These are phyloP conservation scores for Xylariaceae sp. DNA, from an alignment of 2,329 filamentous ascomycete species.

Conservation along the genomic window DNA sequence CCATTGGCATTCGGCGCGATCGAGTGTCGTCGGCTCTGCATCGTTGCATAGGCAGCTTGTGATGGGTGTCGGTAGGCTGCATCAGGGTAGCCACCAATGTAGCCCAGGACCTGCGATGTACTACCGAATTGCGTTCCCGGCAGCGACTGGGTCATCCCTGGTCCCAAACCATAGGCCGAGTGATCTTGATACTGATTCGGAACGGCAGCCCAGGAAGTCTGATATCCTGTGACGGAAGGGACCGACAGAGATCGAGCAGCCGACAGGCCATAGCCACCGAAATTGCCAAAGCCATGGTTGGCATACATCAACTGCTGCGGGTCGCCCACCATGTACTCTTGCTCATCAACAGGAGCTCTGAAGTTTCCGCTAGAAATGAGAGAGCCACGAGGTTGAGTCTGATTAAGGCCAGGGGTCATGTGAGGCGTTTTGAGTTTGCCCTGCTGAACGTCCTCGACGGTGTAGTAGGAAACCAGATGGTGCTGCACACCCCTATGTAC, in stretches of 20 bases:
- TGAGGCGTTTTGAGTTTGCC: constrained; percentile 56
- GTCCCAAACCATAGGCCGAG: constrained; percentile 10
- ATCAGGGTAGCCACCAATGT: too few relatives aligned
- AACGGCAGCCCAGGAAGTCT: too few relatives aligned
- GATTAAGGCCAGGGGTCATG: constrained; percentile 46
- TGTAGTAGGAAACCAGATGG: constrained; percentile 88
- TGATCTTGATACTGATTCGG: constrained; percentile 4
- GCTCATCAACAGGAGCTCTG: constrained; percentile 60
- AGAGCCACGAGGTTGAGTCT: constrained; percentile 52
- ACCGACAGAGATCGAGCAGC: constrained; percentile 22
- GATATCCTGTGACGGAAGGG: too few relatives aligned
- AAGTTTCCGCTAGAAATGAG: constrained; percentile 63
- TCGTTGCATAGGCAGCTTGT: constrained; percentile 1
- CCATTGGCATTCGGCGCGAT: constrained; percentile 13
- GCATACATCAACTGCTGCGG: background rate
- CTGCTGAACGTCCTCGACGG: constrained; percentile 68
- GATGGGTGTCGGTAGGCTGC: constrained; percentile 8
- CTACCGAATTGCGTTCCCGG: too few relatives aligned
- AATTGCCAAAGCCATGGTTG: background rate
- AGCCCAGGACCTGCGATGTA: too few relatives aligned
- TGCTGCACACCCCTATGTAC: constrained; percentile 70
- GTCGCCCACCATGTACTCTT: constrained; percentile 12
- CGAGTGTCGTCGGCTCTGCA: constrained; percentile 14
- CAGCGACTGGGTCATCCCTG: constrained; percentile 12
- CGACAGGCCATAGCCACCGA: constrained; percentile 4